Evolutionary conservation across 805 yeast species (phyloP).

Genomic region (Ogataea minuta): DNA sequence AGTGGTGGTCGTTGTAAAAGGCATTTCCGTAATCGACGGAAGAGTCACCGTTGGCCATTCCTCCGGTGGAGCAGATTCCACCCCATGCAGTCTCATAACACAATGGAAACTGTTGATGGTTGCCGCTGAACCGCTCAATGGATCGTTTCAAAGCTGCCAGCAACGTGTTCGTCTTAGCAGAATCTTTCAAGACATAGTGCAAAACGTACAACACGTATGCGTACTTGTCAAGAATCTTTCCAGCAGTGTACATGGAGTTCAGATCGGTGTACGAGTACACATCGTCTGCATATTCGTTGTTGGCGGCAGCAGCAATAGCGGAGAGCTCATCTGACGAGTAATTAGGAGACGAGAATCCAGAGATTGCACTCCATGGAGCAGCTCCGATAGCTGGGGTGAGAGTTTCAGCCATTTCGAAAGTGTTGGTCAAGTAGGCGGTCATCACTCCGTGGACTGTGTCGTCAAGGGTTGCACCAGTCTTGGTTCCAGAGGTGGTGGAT

Average conservation of each 20-base stretch:
- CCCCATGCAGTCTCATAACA: slow-evolving; percentile 74
- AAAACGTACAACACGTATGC: slow-evolving; percentile 78
- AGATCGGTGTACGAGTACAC: slow-evolving; percentile 43
- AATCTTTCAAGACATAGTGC: slow-evolving; percentile 59
- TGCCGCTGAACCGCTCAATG: slow-evolving; percentile 60
- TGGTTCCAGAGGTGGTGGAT: slow-evolving; percentile 26
- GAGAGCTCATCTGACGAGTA: slow-evolving; percentile 21
- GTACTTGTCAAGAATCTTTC: slow-evolving; percentile 84
- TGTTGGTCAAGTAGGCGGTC: slow-evolving; percentile 44
- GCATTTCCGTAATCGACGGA: slow-evolving; percentile 71
- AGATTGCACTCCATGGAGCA: slow-evolving; percentile 58
- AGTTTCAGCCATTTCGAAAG: slow-evolving; percentile 41
- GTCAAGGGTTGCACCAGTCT: slow-evolving; percentile 39
- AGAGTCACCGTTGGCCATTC: slow-evolving; percentile 40
- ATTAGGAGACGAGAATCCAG: slow-evolving; percentile 28
- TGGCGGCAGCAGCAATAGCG: slow-evolving; percentile 35
- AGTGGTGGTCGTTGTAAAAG: slow-evolving; percentile 72
- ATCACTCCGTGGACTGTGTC: slow-evolving; percentile 51
- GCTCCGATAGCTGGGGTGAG: slow-evolving; percentile 42
- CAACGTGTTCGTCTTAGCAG: slow-evolving; percentile 46
- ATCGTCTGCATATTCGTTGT: slow-evolving; percentile 40
- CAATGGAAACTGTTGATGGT: slow-evolving; percentile 66
- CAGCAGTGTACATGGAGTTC: slow-evolving; percentile 67
- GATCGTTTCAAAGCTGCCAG: slow-evolving; percentile 62
- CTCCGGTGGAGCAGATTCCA: slow-evolving; percentile 70